Percentiles rank a stretch among this genome's conserved stretches.
Conservation (phyloP, 2,329 filamentous ascomycete genomes). For the Pseudogymnoascus verrucosus region DNA sequence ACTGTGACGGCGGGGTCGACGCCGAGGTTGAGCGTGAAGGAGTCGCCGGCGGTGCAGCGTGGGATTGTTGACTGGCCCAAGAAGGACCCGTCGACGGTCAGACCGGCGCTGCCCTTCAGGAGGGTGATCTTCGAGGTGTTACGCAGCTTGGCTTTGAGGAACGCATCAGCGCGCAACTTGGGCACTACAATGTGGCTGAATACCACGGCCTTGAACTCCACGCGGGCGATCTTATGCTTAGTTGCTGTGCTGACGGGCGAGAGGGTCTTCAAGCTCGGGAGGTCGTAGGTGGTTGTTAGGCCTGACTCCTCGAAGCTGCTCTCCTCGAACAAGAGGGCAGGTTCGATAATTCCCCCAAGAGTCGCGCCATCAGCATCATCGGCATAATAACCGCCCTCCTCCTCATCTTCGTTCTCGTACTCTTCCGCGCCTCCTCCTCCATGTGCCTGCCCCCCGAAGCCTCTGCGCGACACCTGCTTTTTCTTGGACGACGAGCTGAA, state of each 20-base stretch:
- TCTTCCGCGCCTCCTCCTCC: background rate
- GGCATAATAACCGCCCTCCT: conserved; percentile 7
- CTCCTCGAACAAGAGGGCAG: conserved; percentile 39
- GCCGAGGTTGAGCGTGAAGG: conserved; percentile 48
- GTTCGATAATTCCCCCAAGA: conserved; percentile 11
- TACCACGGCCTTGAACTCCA: conserved; percentile 41
- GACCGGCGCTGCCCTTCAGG: conserved; percentile 44
- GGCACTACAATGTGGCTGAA: conserved; percentile 53
- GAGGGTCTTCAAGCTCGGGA: conserved; percentile 50
- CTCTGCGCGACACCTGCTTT: background rate
- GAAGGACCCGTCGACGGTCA: conserved; percentile 57
- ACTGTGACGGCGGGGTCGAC: conserved; percentile 50
- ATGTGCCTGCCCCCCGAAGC: background rate
- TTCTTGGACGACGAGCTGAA: background rate
- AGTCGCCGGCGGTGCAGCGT: conserved; percentile 46
- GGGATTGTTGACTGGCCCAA: conserved; percentile 49
- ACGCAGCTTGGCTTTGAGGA: conserved; percentile 48
- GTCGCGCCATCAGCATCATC: conserved; percentile 15
- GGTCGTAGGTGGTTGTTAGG: conserved; percentile 52
- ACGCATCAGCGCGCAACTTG: conserved; percentile 52
- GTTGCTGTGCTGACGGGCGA: conserved; percentile 41
- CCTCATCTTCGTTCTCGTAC: conserved; percentile 15
- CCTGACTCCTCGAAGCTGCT: conserved; percentile 51
- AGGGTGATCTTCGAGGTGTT: conserved; percentile 50
- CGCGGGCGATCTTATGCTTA: conserved; percentile 52